Base-by-base conservation (phyloP, 768 basidiomycete genomes). In the Russula olivacea region DNA sequence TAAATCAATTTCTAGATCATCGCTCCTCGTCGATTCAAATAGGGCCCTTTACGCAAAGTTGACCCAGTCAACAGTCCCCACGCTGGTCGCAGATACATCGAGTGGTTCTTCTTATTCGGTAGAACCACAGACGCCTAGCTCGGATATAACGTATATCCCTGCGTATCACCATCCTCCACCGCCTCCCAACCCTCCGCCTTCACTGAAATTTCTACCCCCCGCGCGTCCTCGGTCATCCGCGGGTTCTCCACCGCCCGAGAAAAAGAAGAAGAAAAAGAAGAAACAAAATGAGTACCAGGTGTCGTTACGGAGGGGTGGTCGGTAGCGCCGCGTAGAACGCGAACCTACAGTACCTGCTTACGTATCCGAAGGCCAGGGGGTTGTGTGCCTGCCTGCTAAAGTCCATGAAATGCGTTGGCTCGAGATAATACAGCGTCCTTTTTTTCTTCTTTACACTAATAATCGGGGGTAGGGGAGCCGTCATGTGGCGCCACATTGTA, bases 11-110 rank as follows among this genome's bases (percentile, higher is more conserved):
- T 40, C 61, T n/a, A 73, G 71, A 36, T 73, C 71, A 12, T 71
- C 69, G 34, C 56, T 68, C 21, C 72, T 70, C 38, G 63, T 73
- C 15, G 65, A 66, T 17, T 49, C 41, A 17, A 68, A 71, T 36
- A 70, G 66, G 2, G 58, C 69, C 3, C 61, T 73, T 7, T n/a
- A 61, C 3, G 72, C 71, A 11, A 62, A 65, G 21, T 58, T 73
- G 10, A 59, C 58, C 3, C 69, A 68, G 54, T 55, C 69, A 23
- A 23, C 41, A 4, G 19, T 64, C 30, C 58, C 63, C 6, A 30
- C 6, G 21, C n/a, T 50, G 7, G 17, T 55, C 6, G 0, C n/a
- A 7, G 59, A 64, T 30, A 36, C 58, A 2, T 59, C 58, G 23
- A 60, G 58, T 43, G 25, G 25, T 12, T 55, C 43, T 4, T 55